Base-by-base conservation (phyloP, 495 filamentous ascomycete species). In the Xylaria grammica region DNA sequence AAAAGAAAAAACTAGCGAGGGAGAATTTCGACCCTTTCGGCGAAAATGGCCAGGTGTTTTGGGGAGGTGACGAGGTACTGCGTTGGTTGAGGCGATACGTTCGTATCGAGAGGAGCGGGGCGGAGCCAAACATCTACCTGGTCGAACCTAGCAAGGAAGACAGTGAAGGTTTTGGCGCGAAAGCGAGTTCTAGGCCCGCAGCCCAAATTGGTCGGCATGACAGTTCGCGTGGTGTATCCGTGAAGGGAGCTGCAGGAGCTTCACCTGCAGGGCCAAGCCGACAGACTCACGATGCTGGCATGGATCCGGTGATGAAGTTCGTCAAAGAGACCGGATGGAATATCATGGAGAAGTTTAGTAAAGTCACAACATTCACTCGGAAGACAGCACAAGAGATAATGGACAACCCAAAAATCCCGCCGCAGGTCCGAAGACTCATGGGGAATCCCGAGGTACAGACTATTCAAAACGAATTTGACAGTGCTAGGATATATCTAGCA, bases 251-350 rank as follows among this genome's bases (percentile, higher is more conserved):
- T 56, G 72, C 66, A 15, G 62, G 67, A 15, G 42, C 65, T 57
- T 68, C 71, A 68, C 57, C 62, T 34, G 69, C 61, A 6, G 75
- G 72, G 30, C 67, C 73, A 27, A 68, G 67, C 5, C 76, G 72
- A 52, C 73, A 62, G 22, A 78, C 75, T 20, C 85, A 79, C 62
- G 87, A 95, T 71, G 93, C 84, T 4, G 86, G 86, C n/a, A 97
- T 97, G 92, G 95, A 99, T 72, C 94, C 95, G 1, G 86, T 98
- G 46, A 93, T 90, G 67, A 97, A 97, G 78, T 92, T 93, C 26
- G 82, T 97, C 65, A 99, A 98, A 75, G 94, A 98, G 76, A 92
- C 96, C 1, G 85, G 92, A 55, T 99, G 95, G 95, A 97, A 91
- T 63, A 88, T 99, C 50, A 81, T 99, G 73, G 94, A 99, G 78